These are phyloP conservation scores for Fusarium piperis DNA, from an alignment of 2,329 filamentous ascomycete genomes.

Conservation along the genomic window DNA sequence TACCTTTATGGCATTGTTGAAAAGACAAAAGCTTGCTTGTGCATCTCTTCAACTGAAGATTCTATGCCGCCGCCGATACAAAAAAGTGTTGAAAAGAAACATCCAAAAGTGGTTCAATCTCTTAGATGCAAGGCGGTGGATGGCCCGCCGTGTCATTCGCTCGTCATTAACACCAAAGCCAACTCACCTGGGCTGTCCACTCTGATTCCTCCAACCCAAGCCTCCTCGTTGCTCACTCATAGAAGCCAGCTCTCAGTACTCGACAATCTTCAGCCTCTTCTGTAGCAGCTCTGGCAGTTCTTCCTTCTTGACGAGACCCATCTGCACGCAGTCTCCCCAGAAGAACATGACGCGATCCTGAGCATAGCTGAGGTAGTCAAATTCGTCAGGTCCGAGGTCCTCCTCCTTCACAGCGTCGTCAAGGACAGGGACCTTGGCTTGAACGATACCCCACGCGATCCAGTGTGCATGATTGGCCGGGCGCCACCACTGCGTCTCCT, in stretches of 20 bases:
- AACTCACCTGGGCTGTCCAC: constrained; percentile 16
- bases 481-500: constrained; percentile 86
- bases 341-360: constrained; percentile 93
- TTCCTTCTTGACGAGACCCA: constrained; percentile 79
- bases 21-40: background rate
- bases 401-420: constrained; percentile 55
- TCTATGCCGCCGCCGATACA: background rate
- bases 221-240: background rate
- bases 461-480: constrained; percentile 88
- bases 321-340: constrained; percentile 85
- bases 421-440: constrained; percentile 85
- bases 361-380: constrained; percentile 92
- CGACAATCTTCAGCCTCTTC: constrained; percentile 73
- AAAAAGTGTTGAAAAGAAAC: background rate
- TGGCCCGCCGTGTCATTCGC: background rate
- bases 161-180: background rate
- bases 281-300: constrained; percentile 78
- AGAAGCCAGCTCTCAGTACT: constrained; percentile 58
- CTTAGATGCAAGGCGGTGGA: background rate
- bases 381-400: constrained; percentile 67
- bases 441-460: constrained; percentile 96
- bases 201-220: background rate
- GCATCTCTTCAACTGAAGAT: background rate
- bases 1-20: background rate
- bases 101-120: background rate